A percentile compares a stretch with the other conserved stretches of the same genome.
Conservation (phyloP, 768 basidiomycete genomes). For the Exidia glandulosa region DNA sequence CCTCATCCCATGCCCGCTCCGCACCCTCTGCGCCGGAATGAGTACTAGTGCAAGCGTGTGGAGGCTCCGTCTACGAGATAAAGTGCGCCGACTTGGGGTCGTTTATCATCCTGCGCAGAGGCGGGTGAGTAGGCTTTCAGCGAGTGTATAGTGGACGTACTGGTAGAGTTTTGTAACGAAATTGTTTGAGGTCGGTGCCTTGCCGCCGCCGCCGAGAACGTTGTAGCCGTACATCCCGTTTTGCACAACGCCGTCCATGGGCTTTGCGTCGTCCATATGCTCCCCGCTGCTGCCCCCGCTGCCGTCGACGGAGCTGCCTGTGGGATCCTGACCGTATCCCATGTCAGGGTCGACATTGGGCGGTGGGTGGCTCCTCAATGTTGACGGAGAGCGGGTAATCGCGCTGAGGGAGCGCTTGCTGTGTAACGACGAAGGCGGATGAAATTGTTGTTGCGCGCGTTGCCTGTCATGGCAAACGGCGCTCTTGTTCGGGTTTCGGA, state of each 20-base stretch:
- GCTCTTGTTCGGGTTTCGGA: too few relatives aligned
- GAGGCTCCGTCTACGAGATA: conserved; percentile 75
- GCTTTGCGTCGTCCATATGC: conserved; percentile 11
- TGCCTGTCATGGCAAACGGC: too few relatives aligned
- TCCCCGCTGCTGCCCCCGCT: conserved; percentile 1
- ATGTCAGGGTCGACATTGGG: conserved; percentile 54
- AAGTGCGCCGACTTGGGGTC: conserved; percentile 71
- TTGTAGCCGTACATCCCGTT: conserved; percentile 10
- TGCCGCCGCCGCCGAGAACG: conserved; percentile 30
- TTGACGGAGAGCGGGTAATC: conserved; percentile 22
- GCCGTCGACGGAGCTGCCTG: conserved; percentile 34
- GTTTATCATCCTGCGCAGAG: conserved; percentile 64
- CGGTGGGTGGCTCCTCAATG: conserved; percentile 18
- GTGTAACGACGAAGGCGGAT: too few relatives aligned
- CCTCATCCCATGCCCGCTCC: too few relatives aligned
- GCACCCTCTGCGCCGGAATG: too few relatives aligned
- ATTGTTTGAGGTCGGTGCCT: conserved; percentile 61
- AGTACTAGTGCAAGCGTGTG: too few relatives aligned
- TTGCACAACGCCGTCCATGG: conserved; percentile 10
- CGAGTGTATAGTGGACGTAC: conserved; percentile 3
- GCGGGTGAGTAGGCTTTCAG: conserved; percentile 6
- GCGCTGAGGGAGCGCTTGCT: conserved; percentile 56
- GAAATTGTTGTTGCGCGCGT: too few relatives aligned
- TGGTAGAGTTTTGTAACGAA: conserved; percentile 78
- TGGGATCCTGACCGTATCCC: conserved; percentile 31